These are phyloP conservation scores for Trichoderma citrinoviride DNA, from an alignment of 2,329 filamentous ascomycete genomes.

Conservation along the genomic window DNA sequence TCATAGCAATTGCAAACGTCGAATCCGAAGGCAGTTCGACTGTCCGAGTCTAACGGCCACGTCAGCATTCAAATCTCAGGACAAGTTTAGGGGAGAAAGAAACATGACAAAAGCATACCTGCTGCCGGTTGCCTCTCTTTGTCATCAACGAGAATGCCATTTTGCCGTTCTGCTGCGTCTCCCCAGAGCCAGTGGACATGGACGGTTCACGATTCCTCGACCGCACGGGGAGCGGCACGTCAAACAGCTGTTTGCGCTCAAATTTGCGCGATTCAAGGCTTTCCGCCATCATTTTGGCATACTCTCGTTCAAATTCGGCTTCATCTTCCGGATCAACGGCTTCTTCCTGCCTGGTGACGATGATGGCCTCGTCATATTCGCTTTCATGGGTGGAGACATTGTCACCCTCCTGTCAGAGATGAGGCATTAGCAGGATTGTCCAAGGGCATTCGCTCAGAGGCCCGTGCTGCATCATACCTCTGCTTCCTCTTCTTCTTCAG, in stretches of 20 bases:
- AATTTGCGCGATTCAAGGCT: slow-evolving; percentile 94
- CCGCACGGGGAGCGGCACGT: slow-evolving; percentile 94
- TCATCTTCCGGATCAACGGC: slow-evolving; percentile 90
- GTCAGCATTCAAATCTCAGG: not conserved
- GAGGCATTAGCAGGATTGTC: slow-evolving; percentile 46
- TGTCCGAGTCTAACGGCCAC: slow-evolving; percentile 68
- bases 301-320: slow-evolving; percentile 95
- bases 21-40: slow-evolving; percentile 90
- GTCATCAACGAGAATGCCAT: slow-evolving; percentile 97
- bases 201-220: slow-evolving; percentile 61
- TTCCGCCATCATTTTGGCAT: slow-evolving; percentile 97
- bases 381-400: slow-evolving; percentile 53
- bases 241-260: slow-evolving; percentile 90
- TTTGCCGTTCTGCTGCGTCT: slow-evolving; percentile 45
- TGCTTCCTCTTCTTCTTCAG: slow-evolving; percentile 59
- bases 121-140: slow-evolving; percentile 92
- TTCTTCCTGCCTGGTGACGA: slow-evolving; percentile 88
- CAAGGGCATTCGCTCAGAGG: slow-evolving; percentile 29
- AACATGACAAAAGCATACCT: slow-evolving; percentile 52
- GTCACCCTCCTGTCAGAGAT: slow-evolving; percentile 47
- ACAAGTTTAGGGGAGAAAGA: not conserved
- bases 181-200: slow-evolving; percentile 29
- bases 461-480: slow-evolving; percentile 44
- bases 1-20: slow-evolving; percentile 93
- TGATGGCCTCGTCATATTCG: slow-evolving; percentile 78